Base-by-base conservation (phyloP, 177 flowering plant species). In the Vitis hybrid region DNA sequence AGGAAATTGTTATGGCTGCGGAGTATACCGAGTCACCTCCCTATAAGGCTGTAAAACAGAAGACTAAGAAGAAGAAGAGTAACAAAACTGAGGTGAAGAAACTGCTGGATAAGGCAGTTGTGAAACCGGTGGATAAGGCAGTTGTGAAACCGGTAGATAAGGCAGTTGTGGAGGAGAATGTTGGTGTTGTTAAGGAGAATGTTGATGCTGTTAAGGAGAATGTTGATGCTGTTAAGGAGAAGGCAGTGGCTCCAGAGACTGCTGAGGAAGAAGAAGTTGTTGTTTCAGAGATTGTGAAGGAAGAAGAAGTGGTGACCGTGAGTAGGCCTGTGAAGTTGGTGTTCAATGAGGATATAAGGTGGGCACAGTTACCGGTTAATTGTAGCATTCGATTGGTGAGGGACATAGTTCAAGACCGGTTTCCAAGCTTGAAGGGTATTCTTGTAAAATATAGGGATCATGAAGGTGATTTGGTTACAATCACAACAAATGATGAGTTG, bases 401-500 rank as follows among this genome's bases (percentile, higher is more conserved):
- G 75, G 89, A 87, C 2, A 68, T 89, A 48, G 81, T 86, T 15
- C 63, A 60, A 23, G 93, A 89, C 62, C 71, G 90, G 54, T 87
- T 82, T 76, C 91, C 90, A 0, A 77, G 73, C 56, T 68, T 88
- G 80, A 82, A 83, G 80, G 89, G 86, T 62, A 76, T 80, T 34
- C 93, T 89, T 69, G 78, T 89, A 15, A 89, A 86, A 68, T 89
- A 89, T 58, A 86, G 57, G 77, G 93, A 89, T 72, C 82, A 65
- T 66, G 93, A 89, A 70, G 91, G 91, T 73, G 93, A 89, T 81
- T 78, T 84, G 82, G 84, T 89, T 59, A 89, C 93, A 5, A 83
- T 89, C 60, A 89, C 93, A 10, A 86, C 85, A 0, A 81, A 80
- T 1, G 81, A 81, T 55, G 93, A 89, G 74, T 74, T 89, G 66